Evolutionary conservation across 2,329 filamentous ascomycete genomes (phyloP).

Genomic region (Penicillium glabrum): DNA sequence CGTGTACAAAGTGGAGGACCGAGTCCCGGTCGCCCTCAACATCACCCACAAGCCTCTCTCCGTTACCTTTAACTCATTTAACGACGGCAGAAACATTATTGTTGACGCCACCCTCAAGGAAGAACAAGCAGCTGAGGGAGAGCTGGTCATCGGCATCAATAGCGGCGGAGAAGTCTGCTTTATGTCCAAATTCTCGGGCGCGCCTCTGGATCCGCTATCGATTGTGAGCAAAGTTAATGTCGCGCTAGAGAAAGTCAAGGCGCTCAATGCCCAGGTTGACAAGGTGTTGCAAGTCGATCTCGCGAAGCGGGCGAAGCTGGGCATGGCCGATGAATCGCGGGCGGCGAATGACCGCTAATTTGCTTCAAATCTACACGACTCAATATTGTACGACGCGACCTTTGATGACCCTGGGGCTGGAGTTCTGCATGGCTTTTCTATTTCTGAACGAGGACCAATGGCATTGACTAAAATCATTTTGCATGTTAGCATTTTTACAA

Average conservation of each 20-base stretch:
- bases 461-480: neutral
- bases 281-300: conserved; percentile 73
- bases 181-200: conserved; percentile 85
- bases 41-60: conserved; percentile 92
- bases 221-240: conserved; percentile 74
- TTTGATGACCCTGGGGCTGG: conserved; percentile 24
- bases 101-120: conserved; percentile 48
- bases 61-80: conserved; percentile 82
- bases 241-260: conserved; percentile 76
- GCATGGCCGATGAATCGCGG: conserved; percentile 79
- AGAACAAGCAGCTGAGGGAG: conserved; percentile 62
- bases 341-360: conserved; percentile 77
- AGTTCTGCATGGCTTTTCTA: conserved; percentile 7
- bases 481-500: neutral
- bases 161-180: conserved; percentile 88
- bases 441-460: neutral
- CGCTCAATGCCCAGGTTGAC: conserved; percentile 73
- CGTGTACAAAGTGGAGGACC: conserved; percentile 78
- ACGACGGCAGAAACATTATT: conserved; percentile 45
- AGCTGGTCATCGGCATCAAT: conserved; percentile 79
- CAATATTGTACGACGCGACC: conserved; percentile 22
- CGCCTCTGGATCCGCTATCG: conserved; percentile 73
- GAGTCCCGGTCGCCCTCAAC: conserved; percentile 85
- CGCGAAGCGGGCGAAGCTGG: conserved; percentile 60
- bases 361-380: conserved; percentile 5